These are phyloP conservation scores for Thielaviopsis musarum DNA, from an alignment of 2,329 filamentous ascomycete species.

Conservation along the genomic window DNA sequence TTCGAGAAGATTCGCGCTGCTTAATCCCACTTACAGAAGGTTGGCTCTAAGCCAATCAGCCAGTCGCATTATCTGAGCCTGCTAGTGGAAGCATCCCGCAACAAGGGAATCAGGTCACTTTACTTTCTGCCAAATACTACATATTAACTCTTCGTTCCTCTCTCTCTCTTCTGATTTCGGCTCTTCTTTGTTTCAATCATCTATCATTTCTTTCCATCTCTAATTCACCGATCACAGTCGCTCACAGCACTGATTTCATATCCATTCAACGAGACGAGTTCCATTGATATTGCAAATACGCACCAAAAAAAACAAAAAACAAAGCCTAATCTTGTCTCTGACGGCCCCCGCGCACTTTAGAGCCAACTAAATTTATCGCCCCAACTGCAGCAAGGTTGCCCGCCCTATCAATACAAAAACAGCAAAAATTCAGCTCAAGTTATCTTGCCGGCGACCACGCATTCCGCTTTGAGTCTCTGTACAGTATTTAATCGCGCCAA, in stretches of 20 bases:
- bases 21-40: not conserved
- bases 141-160: conserved; percentile 5
- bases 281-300: no score
- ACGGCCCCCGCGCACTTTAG: no score
- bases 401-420: no score
- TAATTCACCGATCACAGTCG: no score
- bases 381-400: no score
- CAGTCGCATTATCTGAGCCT: not conserved
- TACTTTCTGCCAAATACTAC: not conserved
- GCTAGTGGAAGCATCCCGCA: not conserved
- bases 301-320: no score
- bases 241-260: no score
- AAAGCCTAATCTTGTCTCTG: no score
- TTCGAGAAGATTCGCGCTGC: not conserved
- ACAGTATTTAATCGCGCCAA: not conserved
- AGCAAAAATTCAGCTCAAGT: not conserved
- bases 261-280: no score
- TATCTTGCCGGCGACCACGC: not conserved
- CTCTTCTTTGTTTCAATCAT: no score
- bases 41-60: not conserved
- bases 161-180: conserved; percentile 7
- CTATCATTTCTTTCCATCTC: no score
- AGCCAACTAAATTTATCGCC: no score
- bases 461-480: not conserved
- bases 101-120: not conserved